phyloP scores from a whole-genome alignment of 805 yeast species.

The Starmerella vaccinii region DNA sequence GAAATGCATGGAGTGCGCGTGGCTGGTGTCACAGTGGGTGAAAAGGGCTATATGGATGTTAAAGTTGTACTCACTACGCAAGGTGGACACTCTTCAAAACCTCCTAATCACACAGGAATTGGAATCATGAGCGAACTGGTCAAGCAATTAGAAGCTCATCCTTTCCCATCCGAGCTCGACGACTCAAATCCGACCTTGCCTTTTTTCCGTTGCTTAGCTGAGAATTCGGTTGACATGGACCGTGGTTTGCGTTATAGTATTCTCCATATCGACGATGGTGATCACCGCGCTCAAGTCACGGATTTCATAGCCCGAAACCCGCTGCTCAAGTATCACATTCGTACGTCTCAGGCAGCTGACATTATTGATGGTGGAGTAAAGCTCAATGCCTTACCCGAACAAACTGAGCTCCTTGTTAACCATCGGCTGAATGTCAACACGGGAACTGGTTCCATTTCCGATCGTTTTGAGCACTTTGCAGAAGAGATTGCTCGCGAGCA shows the following conservation, averaged over 20 bases:
- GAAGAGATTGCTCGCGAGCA: constrained; percentile 38
- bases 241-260: constrained; percentile 17
- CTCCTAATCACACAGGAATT: constrained; percentile 73
- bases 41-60: constrained; percentile 50
- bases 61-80: constrained; percentile 44
- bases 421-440: constrained; percentile 56
- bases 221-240: constrained; percentile 18
- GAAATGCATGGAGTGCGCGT: constrained; percentile 39
- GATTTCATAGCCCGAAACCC: constrained; percentile 17
- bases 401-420: constrained; percentile 44
- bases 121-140: constrained; percentile 60
- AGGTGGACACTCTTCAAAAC: constrained; percentile 74
- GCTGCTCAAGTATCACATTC: constrained; percentile 33
- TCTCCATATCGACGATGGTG: constrained; percentile 17
- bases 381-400: constrained; percentile 67
- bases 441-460: constrained; percentile 36
- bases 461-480: constrained; percentile 31
- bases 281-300: constrained; percentile 15
- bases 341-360: constrained; percentile 61
- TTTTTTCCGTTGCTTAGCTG: constrained; percentile 54
- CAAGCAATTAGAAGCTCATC: constrained; percentile 46
- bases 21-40: constrained; percentile 49
- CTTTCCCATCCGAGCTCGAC: constrained; percentile 43
- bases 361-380: constrained; percentile 63
- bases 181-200: constrained; percentile 50